Base-by-base conservation (phyloP, 148 eudicot genomes). In the Silene conica region DNA sequence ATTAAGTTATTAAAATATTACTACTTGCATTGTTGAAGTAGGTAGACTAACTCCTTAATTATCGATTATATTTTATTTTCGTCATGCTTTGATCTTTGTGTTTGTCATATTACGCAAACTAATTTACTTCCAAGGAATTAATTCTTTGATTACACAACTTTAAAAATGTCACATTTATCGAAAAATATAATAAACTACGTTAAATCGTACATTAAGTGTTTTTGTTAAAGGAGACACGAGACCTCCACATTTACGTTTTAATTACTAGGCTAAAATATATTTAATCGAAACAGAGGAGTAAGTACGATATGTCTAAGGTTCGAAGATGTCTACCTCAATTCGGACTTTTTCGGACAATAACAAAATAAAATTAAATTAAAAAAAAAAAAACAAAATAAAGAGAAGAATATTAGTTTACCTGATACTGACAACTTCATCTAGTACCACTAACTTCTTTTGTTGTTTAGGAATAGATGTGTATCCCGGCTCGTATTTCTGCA, bases 401-500 rank as follows among this genome's bases (percentile, higher is more conserved):
- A 22, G 31, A 61, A 13, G 63, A 72, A 38, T 63, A 48, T 38
- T 28, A 50, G 13, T 4, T 20, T 82, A 89, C 97, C 97, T 92
- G 63, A 88, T 82, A 72, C 82, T 85, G 55, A 83, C 86, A 59
- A 85, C 84, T 66, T 84, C 81, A 74, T 90, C 70, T 22, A 9
- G 69, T 19, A 50, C 76, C 56, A 72, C 78, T 56, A 73, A 70
- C 75, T 81, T 65, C 73, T 81, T 31, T 6, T 71, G 52, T 77
- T 83, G 86, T 80, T 87, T 85, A 58, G 88, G 84, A 69, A 82
- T 74, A 55, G 83, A 79, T 14, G 90, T 88, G 82, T 94, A 94
- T 2, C 91, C 96, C 6, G 93, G 89, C 82, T 87, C 86, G 78
- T 87, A 94, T 72, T 83, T 89, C 98, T 94, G 89, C 81, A 75